Conservation (phyloP, 768 basidiomycete species). For the Leccinum pellstonianum region DNA sequence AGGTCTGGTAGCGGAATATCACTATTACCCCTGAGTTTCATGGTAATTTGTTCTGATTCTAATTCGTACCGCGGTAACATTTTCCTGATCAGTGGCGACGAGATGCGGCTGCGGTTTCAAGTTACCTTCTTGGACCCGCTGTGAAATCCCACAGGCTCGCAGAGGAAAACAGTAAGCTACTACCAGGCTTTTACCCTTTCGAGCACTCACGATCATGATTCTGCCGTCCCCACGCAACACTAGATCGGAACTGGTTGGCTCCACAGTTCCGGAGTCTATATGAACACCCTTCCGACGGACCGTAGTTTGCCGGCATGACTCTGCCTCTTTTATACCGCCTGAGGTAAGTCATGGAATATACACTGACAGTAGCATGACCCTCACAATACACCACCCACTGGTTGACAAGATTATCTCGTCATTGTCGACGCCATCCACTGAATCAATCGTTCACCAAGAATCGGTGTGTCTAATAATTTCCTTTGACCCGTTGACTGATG, state of each 20-base stretch:
- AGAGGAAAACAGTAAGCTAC: neutral
- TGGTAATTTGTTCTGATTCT: too few species aligned
- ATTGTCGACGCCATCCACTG: neutral
- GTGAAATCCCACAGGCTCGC: neutral
- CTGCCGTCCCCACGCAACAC: too few species aligned
- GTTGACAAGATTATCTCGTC: neutral
- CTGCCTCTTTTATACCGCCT: too few species aligned
- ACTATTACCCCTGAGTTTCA: too few species aligned
- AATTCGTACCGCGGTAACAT: too few species aligned
- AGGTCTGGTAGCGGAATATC: too few species aligned
- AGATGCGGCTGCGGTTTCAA: too few species aligned
- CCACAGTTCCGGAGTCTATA: neutral
- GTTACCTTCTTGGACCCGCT: too few species aligned
- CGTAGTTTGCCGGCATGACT: neutral
- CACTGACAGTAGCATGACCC: too few species aligned
- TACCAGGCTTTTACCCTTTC: neutral
- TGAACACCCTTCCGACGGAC: neutral
- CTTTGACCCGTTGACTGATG: neutral
- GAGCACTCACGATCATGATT: neutral
- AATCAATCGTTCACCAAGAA: neutral
- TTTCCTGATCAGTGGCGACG: too few species aligned
- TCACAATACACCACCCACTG: neutral
- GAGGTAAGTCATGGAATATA: too few species aligned
- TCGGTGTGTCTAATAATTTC: neutral
- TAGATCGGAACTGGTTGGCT: neutral